phyloP scores from a whole-genome alignment of 2,329 filamentous ascomycete species.

The Conoideocrella luteorostrata region DNA sequence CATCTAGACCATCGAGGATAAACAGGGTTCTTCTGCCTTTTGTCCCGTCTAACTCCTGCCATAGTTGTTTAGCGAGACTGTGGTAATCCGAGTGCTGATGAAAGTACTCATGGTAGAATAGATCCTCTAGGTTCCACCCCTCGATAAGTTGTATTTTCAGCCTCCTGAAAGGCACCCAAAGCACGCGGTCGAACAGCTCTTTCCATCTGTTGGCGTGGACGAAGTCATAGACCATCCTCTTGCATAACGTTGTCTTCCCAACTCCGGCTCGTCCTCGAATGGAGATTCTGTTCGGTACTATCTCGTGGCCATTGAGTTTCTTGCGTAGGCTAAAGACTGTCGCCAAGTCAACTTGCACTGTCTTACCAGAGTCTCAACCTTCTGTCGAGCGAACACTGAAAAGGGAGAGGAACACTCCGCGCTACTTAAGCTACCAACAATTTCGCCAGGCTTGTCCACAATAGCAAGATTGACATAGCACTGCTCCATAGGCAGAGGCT shows the following conservation, averaged over 20 bases:
- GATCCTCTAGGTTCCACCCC: too few species aligned
- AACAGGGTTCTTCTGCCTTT: too few species aligned
- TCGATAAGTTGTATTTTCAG: constrained; percentile 18
- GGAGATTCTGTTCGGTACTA: constrained; percentile 25
- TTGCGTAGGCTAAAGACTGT: constrained; percentile 22
- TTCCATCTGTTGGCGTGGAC: constrained; percentile 6
- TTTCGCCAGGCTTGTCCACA: constrained; percentile 18
- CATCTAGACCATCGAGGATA: too few species aligned
- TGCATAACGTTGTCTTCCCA: constrained; percentile 34
- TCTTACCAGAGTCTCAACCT: constrained; percentile 17
- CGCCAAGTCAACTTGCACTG: constrained; percentile 17
- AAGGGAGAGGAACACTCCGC: constrained; percentile 17
- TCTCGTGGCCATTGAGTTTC: constrained; percentile 7
- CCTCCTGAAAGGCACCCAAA: constrained; percentile 33
- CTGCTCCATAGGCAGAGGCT: constrained; percentile 24
- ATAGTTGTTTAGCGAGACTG: too few species aligned
- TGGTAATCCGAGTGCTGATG: too few species aligned
- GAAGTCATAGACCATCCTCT: constrained; percentile 32
- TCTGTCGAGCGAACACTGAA: constrained; percentile 21
- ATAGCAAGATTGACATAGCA: constrained; percentile 35
- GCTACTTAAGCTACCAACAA: constrained; percentile 5
- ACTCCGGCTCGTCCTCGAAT: constrained; percentile 30
- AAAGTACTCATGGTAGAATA: too few species aligned
- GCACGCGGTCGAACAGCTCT: constrained; percentile 31
- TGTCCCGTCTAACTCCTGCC: too few species aligned